These are phyloP conservation scores for Trichoderma sp. DNA, from an alignment of 2,329 filamentous ascomycete genomes.

Conservation along the genomic window DNA sequence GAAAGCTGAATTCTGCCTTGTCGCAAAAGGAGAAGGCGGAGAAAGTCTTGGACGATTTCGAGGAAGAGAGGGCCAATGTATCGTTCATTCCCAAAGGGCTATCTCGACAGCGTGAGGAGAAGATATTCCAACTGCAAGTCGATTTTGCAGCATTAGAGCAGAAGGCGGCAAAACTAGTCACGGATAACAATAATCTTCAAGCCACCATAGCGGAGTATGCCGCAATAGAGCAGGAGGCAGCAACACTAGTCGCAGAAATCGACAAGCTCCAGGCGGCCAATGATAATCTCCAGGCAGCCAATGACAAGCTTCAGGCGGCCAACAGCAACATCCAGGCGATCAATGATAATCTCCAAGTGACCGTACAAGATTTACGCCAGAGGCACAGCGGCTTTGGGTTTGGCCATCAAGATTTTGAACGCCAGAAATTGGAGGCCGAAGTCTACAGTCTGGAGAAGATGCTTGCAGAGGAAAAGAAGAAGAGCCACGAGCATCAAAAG, in stretches of 20 bases:
- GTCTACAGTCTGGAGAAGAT: background rate
- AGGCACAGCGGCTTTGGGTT: slow-evolving; percentile 14
- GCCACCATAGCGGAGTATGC: slow-evolving; percentile 40
- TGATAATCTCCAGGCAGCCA: slow-evolving; percentile 38
- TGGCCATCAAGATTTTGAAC: background rate
- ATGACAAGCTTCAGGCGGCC: background rate
- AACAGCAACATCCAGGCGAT: background rate
- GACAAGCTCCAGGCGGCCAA: slow-evolving; percentile 44
- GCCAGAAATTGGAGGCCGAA: background rate
- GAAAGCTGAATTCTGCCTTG: slow-evolving; percentile 52
- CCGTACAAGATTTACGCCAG: slow-evolving; percentile 5
- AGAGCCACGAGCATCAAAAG: slow-evolving; percentile 31
- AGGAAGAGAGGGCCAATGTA: slow-evolving; percentile 76
- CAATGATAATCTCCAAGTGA: background rate
- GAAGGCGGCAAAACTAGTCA: slow-evolving; percentile 35
- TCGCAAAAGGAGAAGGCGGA: slow-evolving; percentile 56
- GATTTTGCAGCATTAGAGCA: slow-evolving; percentile 50
- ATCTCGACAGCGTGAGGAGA: slow-evolving; percentile 72
- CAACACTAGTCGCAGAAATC: slow-evolving; percentile 46
- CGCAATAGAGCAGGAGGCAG: slow-evolving; percentile 50
- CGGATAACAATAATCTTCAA: background rate
- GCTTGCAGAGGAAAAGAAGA: slow-evolving; percentile 52
- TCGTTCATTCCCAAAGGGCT: slow-evolving; percentile 72
- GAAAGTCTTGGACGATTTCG: slow-evolving; percentile 60
- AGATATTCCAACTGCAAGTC: slow-evolving; percentile 60